Percentiles rank a stretch among this genome's conserved stretches.
Evolutionary conservation across 306 rosid genomes (phyloP).

Genomic region (Spatholobus suberectus): DNA sequence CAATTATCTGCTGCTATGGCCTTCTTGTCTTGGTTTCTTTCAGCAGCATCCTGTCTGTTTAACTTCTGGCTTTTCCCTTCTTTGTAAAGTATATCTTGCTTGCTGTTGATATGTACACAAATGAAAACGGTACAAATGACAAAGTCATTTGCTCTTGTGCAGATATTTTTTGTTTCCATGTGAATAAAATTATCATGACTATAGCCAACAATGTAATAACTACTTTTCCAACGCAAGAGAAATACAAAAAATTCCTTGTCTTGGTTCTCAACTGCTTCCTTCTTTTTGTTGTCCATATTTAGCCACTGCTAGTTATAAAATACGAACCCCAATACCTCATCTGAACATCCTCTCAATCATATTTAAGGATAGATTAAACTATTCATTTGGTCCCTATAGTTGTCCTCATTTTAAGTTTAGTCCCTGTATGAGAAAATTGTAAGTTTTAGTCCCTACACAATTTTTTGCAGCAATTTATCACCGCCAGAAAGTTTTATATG

Average conservation of each 20-base stretch:
- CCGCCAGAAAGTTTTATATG: too few relatives aligned
- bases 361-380: background rate
- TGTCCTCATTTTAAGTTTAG: too few relatives aligned
- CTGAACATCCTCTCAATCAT: background rate
- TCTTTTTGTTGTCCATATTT: background rate
- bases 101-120: constrained; percentile 36
- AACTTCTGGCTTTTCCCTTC: constrained; percentile 89
- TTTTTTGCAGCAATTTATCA: too few relatives aligned
- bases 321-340: background rate
- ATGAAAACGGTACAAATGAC: constrained; percentile 40
- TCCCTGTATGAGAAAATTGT: too few relatives aligned
- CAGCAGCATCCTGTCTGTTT: constrained; percentile 75
- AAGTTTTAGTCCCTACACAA: too few relatives aligned
- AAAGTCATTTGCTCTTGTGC: constrained; percentile 39
- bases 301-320: background rate
- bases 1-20: constrained; percentile 93
- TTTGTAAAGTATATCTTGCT: constrained; percentile 48
- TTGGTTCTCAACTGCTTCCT: background rate
- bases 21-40: constrained; percentile 90
- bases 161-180: constrained; percentile 25
- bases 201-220: constrained; percentile 28
- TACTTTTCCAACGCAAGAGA: background rate
- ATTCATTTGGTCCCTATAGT: too few relatives aligned
- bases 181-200: constrained; percentile 35
- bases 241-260: background rate